phyloP scores from a whole-genome alignment of 345 rosid genomes.

The Clarkia xantiana region DNA sequence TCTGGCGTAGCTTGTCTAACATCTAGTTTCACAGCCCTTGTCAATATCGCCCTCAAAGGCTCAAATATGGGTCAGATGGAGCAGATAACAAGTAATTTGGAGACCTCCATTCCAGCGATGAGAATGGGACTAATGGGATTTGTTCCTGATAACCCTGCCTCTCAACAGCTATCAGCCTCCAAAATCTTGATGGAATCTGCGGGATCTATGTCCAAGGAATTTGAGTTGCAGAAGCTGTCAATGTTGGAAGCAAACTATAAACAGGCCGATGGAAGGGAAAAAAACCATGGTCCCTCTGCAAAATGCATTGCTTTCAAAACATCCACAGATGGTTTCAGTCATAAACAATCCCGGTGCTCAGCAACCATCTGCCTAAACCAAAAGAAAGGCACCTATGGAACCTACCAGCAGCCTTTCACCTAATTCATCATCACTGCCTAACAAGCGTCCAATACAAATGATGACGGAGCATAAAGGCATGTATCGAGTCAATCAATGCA shows the following conservation, averaged over 20 bases:
- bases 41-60: slow-evolving; percentile 21
- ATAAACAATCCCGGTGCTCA: slow-evolving; percentile 16
- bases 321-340: slow-evolving; percentile 20
- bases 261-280: slow-evolving; percentile 11
- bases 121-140: slow-evolving; percentile 21
- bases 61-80: slow-evolving; percentile 33
- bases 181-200: slow-evolving; percentile 13
- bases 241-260: slow-evolving; percentile 1
- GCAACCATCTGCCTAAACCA: slow-evolving; percentile 23
- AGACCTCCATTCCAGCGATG: slow-evolving; percentile 23
- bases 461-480: slow-evolving; percentile 26
- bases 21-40: slow-evolving; percentile 36
- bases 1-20: slow-evolving; percentile 30
- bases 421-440: slow-evolving; percentile 22
- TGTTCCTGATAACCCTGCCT: slow-evolving; percentile 9
- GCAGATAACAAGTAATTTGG: slow-evolving; percentile 20
- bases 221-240: slow-evolving; percentile 13
- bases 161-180: slow-evolving; percentile 15
- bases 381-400: slow-evolving; percentile 50
- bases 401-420: slow-evolving; percentile 17
- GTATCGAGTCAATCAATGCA: slow-evolving; percentile 23
- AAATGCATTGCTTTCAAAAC: slow-evolving; percentile 15
- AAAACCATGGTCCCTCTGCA: slow-evolving; percentile 14
- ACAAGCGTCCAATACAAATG: slow-evolving; percentile 35
- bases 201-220: slow-evolving; percentile 11